Evolutionary conservation across 495 filamentous ascomycete species (phyloP), one percentile per base, ranked within the genome.

Genomic region (Corynascus novoguineensis): DNA sequence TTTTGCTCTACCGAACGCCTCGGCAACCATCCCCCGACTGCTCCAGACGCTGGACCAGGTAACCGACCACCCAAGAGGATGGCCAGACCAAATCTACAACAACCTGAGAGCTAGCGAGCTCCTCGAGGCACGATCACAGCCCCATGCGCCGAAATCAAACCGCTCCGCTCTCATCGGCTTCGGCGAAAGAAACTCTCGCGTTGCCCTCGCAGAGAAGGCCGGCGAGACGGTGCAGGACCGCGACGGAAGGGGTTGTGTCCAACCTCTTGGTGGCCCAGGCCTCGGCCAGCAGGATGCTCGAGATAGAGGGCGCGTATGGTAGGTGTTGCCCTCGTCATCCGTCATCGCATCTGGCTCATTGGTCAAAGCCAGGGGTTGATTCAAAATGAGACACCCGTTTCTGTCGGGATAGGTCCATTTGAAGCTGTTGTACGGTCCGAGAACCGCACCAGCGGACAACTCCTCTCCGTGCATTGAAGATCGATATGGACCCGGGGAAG

Each of bases 111-210:
- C 47, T 46, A 63, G 34, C 45, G 58, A 58, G 6, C 60, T 65
- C 28, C 55, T 37, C 27, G 57, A 61, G 7, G 29, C 50, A 17
- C 50, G 37, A 21, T 58, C 54, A 28, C 53, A 51, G 2, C 59
- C 64, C 64, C 61, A 66, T 4, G 58, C 64, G 19, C 59, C 53
- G 49, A 64, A 64, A 45, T 66, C 56, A 41, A 66, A 66, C 46
- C 55, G 56, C 28, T 37, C 61, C 5, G 56, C 44, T 24, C 59
- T 46, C 29, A 31, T 57, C 47, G 56, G 64, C 57, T 28, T 49
- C 5, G 61, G 64, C 14, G 56, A 59, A 42, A 66, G 28, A 37
- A 66, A 60, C 56, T 66, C 61, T 29, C 59, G 46, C 32, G 60
- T 63, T 53, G 40, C 53, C 55, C 60, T 40, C 11, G 60, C 64